These are phyloP conservation scores for Saccharomycodes ludwigii DNA, from an alignment of 805 yeast species.

Conservation along the genomic window DNA sequence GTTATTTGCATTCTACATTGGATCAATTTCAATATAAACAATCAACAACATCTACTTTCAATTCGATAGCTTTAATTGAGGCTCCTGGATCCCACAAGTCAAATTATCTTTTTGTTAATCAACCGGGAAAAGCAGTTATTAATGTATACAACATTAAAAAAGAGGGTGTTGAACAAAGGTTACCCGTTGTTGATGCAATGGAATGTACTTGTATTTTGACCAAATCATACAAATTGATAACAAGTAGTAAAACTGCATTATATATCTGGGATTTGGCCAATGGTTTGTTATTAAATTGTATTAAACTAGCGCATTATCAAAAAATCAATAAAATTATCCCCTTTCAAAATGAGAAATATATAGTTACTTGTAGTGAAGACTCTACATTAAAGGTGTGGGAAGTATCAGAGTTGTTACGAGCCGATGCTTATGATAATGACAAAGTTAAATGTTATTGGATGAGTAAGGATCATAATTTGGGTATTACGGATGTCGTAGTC, in stretches of 20 bases:
- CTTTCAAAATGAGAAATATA: slow-evolving; percentile 47
- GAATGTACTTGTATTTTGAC: slow-evolving; percentile 46
- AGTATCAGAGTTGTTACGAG: slow-evolving; percentile 41
- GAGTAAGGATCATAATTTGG: slow-evolving; percentile 28
- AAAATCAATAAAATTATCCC: slow-evolving; percentile 47
- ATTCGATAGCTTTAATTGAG: slow-evolving; percentile 44
- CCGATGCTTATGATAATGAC: slow-evolving; percentile 13
- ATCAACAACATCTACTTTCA: slow-evolving; percentile 31
- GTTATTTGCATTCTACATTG: slow-evolving; percentile 17
- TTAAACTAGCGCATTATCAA: slow-evolving; percentile 75
- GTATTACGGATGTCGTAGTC: slow-evolving; percentile 36
- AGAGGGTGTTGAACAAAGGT: slow-evolving; percentile 53
- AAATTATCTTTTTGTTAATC: slow-evolving; percentile 51
- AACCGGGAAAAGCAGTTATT: slow-evolving; percentile 59
- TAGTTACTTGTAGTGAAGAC: slow-evolving; percentile 73
- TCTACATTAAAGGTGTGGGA: slow-evolving; percentile 71
- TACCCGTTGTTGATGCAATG: slow-evolving; percentile 76
- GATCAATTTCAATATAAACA: slow-evolving; percentile 22
- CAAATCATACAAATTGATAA: slow-evolving; percentile 19
- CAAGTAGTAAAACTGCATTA: slow-evolving; percentile 41
- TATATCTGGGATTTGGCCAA: slow-evolving; percentile 78
- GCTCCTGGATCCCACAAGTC: too few relatives aligned
- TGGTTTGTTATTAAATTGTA: slow-evolving; percentile 59
- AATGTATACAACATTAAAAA: slow-evolving; percentile 63
- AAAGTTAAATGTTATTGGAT: slow-evolving; percentile 7